A percentile compares a stretch with the other conserved stretches of the same genome.
phyloP scores from a whole-genome alignment of 1,139 yeast species.

The Geotrichum fermentans region DNA sequence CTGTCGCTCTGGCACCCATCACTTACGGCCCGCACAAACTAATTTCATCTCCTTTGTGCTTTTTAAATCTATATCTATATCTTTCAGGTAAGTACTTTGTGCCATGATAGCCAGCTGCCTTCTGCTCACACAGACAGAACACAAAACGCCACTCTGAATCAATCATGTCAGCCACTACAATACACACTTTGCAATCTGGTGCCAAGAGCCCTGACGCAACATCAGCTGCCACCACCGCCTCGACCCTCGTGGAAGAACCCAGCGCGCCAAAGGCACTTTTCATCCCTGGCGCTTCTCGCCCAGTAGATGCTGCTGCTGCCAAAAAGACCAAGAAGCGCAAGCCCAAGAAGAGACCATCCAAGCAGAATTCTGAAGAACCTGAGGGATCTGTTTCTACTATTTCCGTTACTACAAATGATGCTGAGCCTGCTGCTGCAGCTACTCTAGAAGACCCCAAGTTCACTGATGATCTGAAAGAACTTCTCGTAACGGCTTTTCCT shows the following conservation, averaged over 20 bases:
- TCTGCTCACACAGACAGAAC: too few relatives aligned
- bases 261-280: not conserved
- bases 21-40: too few relatives aligned
- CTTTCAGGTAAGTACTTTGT: too few relatives aligned
- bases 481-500: not conserved
- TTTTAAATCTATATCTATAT: too few relatives aligned
- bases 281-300: not conserved
- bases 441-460: not conserved
- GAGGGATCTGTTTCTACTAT: conserved; percentile 7
- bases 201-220: not conserved
- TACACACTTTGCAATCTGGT: too few relatives aligned
- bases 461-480: not conserved
- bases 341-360: not conserved
- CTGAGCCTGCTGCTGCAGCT: not conserved
- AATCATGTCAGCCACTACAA: too few relatives aligned
- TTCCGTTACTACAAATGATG: not conserved
- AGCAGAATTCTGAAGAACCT: not conserved
- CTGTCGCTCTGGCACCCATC: too few relatives aligned
- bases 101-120: too few relatives aligned
- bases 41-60: too few relatives aligned
- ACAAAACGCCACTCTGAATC: too few relatives aligned
- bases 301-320: conserved; percentile 8
- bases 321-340: conserved; percentile 10
- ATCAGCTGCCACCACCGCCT: not conserved
- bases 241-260: conserved; percentile 3